Conservation (phyloP, 495 filamentous ascomycete species). For the Penicillium diatomitis region DNA sequence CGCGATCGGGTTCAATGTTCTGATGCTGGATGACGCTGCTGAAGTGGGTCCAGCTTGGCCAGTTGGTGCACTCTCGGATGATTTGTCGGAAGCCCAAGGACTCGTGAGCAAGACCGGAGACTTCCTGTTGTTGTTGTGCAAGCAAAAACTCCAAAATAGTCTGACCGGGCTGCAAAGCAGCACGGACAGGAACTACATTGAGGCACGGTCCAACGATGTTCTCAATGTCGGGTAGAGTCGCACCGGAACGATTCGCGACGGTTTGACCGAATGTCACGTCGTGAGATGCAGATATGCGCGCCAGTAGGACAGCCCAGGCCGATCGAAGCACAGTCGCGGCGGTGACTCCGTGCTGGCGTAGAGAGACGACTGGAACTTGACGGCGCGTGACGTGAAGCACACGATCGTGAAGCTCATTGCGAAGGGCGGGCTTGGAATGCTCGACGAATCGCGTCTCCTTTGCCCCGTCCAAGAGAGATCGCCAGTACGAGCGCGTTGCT, state of each 20-base stretch:
- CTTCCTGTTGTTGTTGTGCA: slow-evolving; percentile 39
- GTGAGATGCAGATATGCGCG: slow-evolving; percentile 28
- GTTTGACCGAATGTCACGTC: slow-evolving; percentile 39
- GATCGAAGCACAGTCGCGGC: slow-evolving; percentile 27
- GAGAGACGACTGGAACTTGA: slow-evolving; percentile 13
- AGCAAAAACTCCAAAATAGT: slow-evolving; percentile 35
- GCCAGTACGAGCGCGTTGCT: slow-evolving; percentile 9
- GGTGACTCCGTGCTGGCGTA: slow-evolving; percentile 15
- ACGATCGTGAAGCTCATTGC: slow-evolving; percentile 1
- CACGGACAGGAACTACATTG: slow-evolving; percentile 40
- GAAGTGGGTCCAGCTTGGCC: slow-evolving; percentile 32
- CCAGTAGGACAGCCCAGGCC: slow-evolving; percentile 38
- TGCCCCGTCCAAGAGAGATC: slow-evolving; percentile 17
- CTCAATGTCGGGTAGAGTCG: slow-evolving; percentile 25
- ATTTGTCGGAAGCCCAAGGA: slow-evolving; percentile 41
- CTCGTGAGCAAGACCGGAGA: slow-evolving; percentile 35
- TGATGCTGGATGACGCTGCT: slow-evolving; percentile 26
- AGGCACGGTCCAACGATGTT: slow-evolving; percentile 34
- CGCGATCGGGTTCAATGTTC: slow-evolving; percentile 11
- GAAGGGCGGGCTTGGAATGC: slow-evolving; percentile 10
- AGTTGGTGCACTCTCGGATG: slow-evolving; percentile 39
- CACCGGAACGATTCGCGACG: slow-evolving; percentile 19
- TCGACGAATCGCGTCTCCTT: slow-evolving; percentile 20
- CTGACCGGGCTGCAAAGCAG: slow-evolving; percentile 22
- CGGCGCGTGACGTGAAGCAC: slow-evolving; percentile 16